A percentile compares a stretch with the other conserved stretches of the same genome.
These are phyloP conservation scores for Erodium trifolium DNA, from an alignment of 441 rosid genomes.

Conservation along the genomic window DNA sequence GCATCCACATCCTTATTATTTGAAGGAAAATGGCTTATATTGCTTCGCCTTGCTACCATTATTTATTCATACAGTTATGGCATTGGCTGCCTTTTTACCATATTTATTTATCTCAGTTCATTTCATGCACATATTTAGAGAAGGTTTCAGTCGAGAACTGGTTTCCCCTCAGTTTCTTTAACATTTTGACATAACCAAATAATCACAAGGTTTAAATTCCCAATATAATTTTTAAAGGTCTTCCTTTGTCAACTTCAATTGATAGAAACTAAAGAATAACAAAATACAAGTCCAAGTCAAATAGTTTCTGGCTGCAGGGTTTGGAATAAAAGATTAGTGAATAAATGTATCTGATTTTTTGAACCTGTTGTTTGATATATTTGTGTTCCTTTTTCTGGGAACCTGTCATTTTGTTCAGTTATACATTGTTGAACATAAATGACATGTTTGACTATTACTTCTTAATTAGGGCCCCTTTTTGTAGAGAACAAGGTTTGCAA, in stretches of 20 bases:
- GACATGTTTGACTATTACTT: conserved; percentile 12
- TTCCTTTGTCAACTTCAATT: neutral
- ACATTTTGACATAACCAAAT: neutral
- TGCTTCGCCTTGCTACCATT: neutral
- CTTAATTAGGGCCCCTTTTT: conserved; percentile 32
- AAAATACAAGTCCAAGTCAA: neutral
- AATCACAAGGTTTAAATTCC: neutral
- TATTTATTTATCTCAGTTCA: neutral
- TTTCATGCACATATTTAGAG: neutral
- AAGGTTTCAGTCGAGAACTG: neutral
- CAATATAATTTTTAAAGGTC: neutral
- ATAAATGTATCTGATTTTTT: neutral
- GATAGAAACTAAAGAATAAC: neutral
- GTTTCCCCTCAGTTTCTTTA: neutral
- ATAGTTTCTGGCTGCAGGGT: neutral
- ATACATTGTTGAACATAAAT: neutral
- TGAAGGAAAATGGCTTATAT: conserved; percentile 12
- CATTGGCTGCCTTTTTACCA: neutral
- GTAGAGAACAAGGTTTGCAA: conserved; percentile 38
- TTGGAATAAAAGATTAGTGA: conserved; percentile 3
- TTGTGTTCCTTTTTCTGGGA: conserved; percentile 4
- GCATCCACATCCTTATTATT: conserved; percentile 10
- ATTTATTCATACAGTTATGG: neutral
- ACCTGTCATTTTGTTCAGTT: neutral
- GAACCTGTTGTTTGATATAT: neutral